Conservation (phyloP, 2,329 filamentous ascomycete species). For the Trichoderma koningiopsis region DNA sequence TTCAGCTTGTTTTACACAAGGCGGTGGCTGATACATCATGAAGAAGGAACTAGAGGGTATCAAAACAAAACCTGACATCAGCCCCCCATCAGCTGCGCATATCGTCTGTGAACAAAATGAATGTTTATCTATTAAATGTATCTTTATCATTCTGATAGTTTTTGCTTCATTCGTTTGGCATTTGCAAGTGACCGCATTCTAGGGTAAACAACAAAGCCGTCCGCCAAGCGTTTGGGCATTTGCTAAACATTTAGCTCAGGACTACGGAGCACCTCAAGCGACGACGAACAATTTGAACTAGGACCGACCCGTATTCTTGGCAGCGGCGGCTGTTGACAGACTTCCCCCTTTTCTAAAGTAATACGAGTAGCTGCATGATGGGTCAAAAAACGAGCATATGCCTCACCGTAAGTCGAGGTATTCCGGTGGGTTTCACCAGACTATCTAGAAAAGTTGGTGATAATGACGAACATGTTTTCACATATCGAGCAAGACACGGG, state of each 20-base stretch:
- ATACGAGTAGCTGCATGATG: neutral
- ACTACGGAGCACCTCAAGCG: neutral
- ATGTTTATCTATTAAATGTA: neutral
- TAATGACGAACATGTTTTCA: neutral
- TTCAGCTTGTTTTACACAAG: neutral
- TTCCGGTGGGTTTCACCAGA: neutral
- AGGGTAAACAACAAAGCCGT: neutral
- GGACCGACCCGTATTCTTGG: slow-evolving; percentile 1
- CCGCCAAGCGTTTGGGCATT: neutral
- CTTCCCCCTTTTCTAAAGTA: neutral
- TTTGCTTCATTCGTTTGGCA: neutral
- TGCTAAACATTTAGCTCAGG: neutral
- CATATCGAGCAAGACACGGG: neutral
- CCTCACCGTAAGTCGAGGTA: neutral
- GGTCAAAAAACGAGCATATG: neutral
- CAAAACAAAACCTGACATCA: neutral
- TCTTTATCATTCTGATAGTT: neutral
- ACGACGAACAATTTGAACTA: slow-evolving; percentile 1
- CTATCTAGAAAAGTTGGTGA: neutral
- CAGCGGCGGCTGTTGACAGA: neutral
- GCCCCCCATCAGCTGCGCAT: neutral
- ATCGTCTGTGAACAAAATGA: neutral
- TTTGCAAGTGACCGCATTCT: neutral
- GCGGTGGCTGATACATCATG: neutral
- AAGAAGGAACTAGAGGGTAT: neutral